Conservation (phyloP, 805 yeast species). For the Lipomyces starkeyi region DNA sequence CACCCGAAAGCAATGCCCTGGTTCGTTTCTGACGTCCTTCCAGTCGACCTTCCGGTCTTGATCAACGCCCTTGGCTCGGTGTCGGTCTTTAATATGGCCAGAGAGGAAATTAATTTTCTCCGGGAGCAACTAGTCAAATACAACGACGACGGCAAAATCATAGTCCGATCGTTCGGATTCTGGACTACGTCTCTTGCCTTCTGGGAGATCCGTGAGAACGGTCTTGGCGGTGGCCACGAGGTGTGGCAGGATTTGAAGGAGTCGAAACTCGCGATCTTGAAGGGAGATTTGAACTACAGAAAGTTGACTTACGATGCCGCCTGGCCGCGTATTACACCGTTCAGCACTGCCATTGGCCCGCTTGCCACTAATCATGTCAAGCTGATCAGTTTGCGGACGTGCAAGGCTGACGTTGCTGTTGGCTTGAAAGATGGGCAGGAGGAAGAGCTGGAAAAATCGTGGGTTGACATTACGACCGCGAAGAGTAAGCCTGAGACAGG, state of each 20-base stretch:
- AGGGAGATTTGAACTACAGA: constrained; percentile 96
- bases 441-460: constrained; percentile 65
- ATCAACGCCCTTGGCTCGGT: constrained; percentile 36
- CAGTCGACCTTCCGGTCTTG: constrained; percentile 65
- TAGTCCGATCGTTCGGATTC: constrained; percentile 66
- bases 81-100: constrained; percentile 55
- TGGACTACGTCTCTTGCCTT: constrained; percentile 86
- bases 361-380: constrained; percentile 68
- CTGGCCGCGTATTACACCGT: constrained; percentile 86
- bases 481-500: constrained; percentile 44
- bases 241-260: constrained; percentile 63
- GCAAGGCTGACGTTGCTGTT: constrained; percentile 94
- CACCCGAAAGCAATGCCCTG: constrained; percentile 94
- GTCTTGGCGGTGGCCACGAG: constrained; percentile 62
- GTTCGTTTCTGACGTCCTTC: constrained; percentile 96
- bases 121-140: constrained; percentile 55
- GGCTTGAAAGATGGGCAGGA: constrained; percentile 78
- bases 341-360: constrained; percentile 69
- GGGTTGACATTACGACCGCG: constrained; percentile 65
- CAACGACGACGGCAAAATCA: constrained; percentile 55
- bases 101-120: constrained; percentile 56
- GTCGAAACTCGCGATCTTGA: constrained; percentile 75
- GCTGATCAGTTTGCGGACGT: constrained; percentile 80
- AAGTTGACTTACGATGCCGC: constrained; percentile 86
- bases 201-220: constrained; percentile 66